phyloP scores from a whole-genome alignment of 2,329 filamentous ascomycete genomes.

The Colletotrichum echinochloae region DNA sequence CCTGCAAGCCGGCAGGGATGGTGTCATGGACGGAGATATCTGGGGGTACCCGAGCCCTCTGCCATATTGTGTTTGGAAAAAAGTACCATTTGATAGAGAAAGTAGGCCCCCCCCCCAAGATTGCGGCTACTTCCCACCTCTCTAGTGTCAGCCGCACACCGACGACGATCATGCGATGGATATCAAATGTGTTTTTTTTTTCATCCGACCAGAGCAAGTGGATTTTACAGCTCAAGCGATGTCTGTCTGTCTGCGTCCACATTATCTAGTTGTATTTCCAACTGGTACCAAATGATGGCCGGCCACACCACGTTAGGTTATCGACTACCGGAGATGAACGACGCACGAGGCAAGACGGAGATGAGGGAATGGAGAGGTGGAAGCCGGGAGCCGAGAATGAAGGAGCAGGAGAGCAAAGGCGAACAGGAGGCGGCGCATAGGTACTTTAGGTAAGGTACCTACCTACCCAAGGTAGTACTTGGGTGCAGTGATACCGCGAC shows the following conservation, averaged over 20 bases:
- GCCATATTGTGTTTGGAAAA: rapidly evolving
- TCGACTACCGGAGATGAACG: background rate
- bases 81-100: constrained; percentile 10
- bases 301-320: background rate
- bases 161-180: constrained; percentile 26
- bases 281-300: background rate
- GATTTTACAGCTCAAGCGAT: too few relatives aligned
- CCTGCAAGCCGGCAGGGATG: constrained; percentile 34
- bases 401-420: background rate
- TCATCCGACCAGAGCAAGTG: background rate
- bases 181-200: constrained; percentile 18
- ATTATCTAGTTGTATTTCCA: background rate
- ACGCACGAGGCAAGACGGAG: background rate
- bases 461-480: background rate
- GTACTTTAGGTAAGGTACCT: too few relatives aligned
- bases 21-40: constrained; percentile 20
- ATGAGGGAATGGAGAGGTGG: too few relatives aligned
- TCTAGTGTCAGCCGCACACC: constrained; percentile 35
- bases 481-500: background rate
- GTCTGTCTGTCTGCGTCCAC: background rate
- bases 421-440: background rate
- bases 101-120: constrained; percentile 14
- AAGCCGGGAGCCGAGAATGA: background rate
- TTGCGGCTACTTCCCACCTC: constrained; percentile 38
- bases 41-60: background rate